Base-by-base conservation (phyloP, 768 basidiomycete genomes). In the Thelephora ganbajun region DNA sequence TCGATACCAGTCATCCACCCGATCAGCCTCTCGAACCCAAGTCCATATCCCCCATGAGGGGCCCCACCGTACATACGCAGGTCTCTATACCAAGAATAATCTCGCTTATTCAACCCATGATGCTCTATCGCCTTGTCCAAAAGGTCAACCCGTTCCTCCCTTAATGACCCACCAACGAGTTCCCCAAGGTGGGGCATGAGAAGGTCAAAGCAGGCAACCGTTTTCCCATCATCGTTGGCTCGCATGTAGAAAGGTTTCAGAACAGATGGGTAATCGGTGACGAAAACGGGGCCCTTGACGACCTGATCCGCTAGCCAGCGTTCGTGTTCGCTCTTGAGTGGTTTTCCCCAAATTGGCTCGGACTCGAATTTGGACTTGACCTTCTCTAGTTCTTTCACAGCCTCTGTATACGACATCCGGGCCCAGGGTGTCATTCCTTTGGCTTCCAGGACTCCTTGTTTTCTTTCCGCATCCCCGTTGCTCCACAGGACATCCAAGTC, bases 201-300 rank as follows among this genome's bases (percentile, higher is more conserved):
- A 14, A 99, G 71, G 60, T 99, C 96, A 57, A 99, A 96, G 65
- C 94, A 98, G n/a, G 83, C 89, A 2, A 89, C 90, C 0, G 88
- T 83, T 51, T 57, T 53, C 39, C 62, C 63, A 39, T 61, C 59
- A 48, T 65, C 67, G 57, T 88, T 89, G 36, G 59, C 60, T 33
- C 87, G 79, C 96, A 98, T 97, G 66, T 99, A 99, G 68, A 98
- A 98, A 6, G 96, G 92, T 63, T 99, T 99, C 52, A 89, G 61
- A 2, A 59, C 45, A 4, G 70, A 63, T 1, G 96, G 94, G 59
- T 98, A 99, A 60, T 94, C 81, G 12, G 80, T 87, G 47, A 99
- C 82, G 60, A 98, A 97, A 2, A 93, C 74, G 1, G 96, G 94
- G 0, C 83, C 83, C 20, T 67, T 60, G 46, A 80, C 65, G 44